A percentile compares a stretch with the other conserved stretches of the same genome.
Conservation (phyloP, 1,284 basidiomycete genomes). For the Termitomyces sp. region DNA sequence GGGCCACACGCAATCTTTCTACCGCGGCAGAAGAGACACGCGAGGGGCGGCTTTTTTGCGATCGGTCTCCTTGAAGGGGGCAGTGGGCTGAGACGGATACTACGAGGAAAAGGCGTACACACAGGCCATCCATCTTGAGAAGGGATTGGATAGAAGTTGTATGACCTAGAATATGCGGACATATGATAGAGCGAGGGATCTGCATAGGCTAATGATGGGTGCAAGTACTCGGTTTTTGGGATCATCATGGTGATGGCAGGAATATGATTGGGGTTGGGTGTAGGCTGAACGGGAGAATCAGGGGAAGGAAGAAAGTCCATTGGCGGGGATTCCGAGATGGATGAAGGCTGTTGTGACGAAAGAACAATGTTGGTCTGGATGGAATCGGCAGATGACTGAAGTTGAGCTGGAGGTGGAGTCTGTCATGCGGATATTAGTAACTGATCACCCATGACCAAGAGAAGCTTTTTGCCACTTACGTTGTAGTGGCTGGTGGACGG, state of each 20-base stretch:
- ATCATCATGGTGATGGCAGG: neutral
- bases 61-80: constrained; percentile 25
- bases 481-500: neutral
- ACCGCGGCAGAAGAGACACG: constrained; percentile 58
- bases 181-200: constrained; percentile 1
- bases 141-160: constrained; percentile 9
- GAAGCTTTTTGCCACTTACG: constrained; percentile 8
- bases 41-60: constrained; percentile 50
- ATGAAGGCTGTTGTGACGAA: constrained; percentile 2
- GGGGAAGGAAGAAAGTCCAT: constrained; percentile 18
- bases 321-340: constrained; percentile 2
- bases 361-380: constrained; percentile 1
- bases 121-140: constrained; percentile 12
- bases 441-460: neutral
- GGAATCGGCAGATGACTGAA: neutral
- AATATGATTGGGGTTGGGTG: constrained; percentile 1
- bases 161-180: neutral
- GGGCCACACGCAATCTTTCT: constrained; percentile 63
- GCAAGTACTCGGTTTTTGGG: neutral
- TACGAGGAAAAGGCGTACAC: constrained; percentile 16
- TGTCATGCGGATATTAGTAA: constrained; percentile 8
- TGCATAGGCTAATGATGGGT: constrained; percentile 1
- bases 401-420: neutral
- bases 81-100: constrained; percentile 27
- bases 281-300: constrained; percentile 3